Conservation (phyloP, 2,329 filamentous ascomycete species). For the Hansfordia pulvinata region DNA sequence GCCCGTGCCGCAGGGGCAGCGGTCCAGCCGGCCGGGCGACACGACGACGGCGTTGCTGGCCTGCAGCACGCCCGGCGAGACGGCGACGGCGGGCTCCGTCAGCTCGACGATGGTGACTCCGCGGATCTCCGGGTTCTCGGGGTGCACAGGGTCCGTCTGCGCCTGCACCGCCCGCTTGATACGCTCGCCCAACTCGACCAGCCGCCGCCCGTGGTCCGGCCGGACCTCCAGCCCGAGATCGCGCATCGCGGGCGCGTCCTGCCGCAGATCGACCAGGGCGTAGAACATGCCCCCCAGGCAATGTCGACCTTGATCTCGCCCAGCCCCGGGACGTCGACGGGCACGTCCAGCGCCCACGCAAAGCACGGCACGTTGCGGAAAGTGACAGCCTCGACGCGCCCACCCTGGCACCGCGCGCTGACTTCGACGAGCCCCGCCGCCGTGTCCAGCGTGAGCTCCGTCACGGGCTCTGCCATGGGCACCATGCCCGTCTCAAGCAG, state of each 20-base stretch:
- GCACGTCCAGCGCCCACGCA: slow-evolving; percentile 22
- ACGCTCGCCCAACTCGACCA: slow-evolving; percentile 26
- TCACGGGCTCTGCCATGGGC: slow-evolving; percentile 27
- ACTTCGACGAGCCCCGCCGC: slow-evolving; percentile 27
- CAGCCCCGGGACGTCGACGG: slow-evolving; percentile 24
- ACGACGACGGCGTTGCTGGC: slow-evolving; percentile 27
- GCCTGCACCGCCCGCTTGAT: slow-evolving; percentile 24
- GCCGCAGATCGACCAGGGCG: slow-evolving; percentile 25
- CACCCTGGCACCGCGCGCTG: slow-evolving; percentile 23
- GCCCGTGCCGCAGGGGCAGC: slow-evolving; percentile 31
- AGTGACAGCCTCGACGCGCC: slow-evolving; percentile 27
- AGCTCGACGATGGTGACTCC: slow-evolving; percentile 25
- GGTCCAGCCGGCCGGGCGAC: slow-evolving; percentile 28
- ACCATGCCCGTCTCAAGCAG: slow-evolving; percentile 32
- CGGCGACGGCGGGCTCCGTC: slow-evolving; percentile 14
- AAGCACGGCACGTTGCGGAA: slow-evolving; percentile 31
- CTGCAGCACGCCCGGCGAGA: too few relatives aligned
- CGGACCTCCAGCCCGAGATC: slow-evolving; percentile 21
- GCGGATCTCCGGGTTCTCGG: slow-evolving; percentile 24
- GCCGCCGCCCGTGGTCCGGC: slow-evolving; percentile 15
- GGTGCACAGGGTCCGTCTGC: slow-evolving; percentile 23
- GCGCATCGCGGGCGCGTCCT: too few relatives aligned
- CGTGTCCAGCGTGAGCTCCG: slow-evolving; percentile 25
- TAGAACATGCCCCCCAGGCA: slow-evolving; percentile 33
- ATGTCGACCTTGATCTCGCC: slow-evolving; percentile 26